Evolutionary conservation across 441 rosid genomes (phyloP).

Genomic region (Syzygium syzygioides): DNA sequence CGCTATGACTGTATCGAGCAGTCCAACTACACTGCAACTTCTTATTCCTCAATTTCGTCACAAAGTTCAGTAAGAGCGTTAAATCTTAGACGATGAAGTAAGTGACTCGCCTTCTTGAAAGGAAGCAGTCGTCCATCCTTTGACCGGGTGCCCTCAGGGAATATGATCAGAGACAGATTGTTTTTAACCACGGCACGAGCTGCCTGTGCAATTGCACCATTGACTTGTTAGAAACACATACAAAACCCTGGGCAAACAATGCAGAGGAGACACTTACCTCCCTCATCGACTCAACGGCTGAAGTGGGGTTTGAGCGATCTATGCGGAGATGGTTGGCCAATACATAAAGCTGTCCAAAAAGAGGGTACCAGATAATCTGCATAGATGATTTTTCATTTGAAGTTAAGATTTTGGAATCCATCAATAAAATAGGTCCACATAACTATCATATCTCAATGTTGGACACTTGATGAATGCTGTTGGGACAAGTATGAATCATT

Average conservation of each 20-base stretch:
- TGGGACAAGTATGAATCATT: background rate
- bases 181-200: conserved; percentile 25
- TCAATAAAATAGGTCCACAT: background rate
- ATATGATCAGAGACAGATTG: conserved; percentile 39
- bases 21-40: background rate
- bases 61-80: background rate
- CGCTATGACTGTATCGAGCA: background rate
- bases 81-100: background rate
- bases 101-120: conserved; percentile 38
- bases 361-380: conserved; percentile 54
- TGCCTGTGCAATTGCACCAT: conserved; percentile 25
- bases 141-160: conserved; percentile 60
- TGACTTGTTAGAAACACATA: background rate
- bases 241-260: background rate
- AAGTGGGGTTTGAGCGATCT: conserved; percentile 40
- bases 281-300: conserved; percentile 46
- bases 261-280: conserved; percentile 17
- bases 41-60: background rate
- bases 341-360: conserved; percentile 49
- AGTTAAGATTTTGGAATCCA: background rate
- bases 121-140: conserved; percentile 43
- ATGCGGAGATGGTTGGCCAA: conserved; percentile 49
- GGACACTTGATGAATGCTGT: background rate
- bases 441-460: background rate
- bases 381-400: background rate